These are phyloP conservation scores for Pyrus communis DNA, from an alignment of 306 rosid species.

Conservation along the genomic window DNA sequence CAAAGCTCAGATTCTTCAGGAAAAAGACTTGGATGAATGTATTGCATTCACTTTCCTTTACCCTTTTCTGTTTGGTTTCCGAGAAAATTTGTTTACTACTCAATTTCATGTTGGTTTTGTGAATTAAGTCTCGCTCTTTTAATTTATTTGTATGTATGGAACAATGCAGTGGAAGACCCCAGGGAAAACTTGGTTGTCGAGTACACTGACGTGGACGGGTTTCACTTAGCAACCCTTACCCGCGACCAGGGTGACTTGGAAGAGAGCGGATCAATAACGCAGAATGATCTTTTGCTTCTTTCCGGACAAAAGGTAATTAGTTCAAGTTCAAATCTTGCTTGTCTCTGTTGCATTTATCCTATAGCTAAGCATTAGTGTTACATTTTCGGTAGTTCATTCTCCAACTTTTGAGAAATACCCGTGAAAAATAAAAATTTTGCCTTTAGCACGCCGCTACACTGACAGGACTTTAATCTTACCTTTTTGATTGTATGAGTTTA, in stretches of 20 bases:
- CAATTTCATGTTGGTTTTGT: background rate
- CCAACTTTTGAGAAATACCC: background rate
- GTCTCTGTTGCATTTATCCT: background rate
- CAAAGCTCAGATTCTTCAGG: constrained; percentile 61
- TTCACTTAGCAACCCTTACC: constrained; percentile 57
- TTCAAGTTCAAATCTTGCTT: background rate
- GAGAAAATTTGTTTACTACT: background rate
- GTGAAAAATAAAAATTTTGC: too few relatives aligned
- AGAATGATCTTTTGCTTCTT: constrained; percentile 74
- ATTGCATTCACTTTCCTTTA: background rate
- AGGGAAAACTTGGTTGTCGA: constrained; percentile 53
- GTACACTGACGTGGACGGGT: constrained; percentile 59
- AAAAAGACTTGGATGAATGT: constrained; percentile 56
- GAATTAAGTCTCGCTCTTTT: background rate
- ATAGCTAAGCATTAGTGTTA: background rate
- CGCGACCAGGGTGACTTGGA: constrained; percentile 18
- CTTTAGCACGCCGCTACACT: too few relatives aligned
- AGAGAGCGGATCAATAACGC: constrained; percentile 36
- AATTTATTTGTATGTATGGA: too few relatives aligned
- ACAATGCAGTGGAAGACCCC: constrained; percentile 51
- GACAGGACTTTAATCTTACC: too few relatives aligned
- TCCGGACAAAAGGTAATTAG: constrained; percentile 59
- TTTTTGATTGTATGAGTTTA: background rate
- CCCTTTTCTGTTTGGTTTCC: background rate
- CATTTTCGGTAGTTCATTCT: background rate